Evolutionary conservation across 495 filamentous ascomycete genomes (phyloP).

Genomic region (Terfezia boudieri): DNA sequence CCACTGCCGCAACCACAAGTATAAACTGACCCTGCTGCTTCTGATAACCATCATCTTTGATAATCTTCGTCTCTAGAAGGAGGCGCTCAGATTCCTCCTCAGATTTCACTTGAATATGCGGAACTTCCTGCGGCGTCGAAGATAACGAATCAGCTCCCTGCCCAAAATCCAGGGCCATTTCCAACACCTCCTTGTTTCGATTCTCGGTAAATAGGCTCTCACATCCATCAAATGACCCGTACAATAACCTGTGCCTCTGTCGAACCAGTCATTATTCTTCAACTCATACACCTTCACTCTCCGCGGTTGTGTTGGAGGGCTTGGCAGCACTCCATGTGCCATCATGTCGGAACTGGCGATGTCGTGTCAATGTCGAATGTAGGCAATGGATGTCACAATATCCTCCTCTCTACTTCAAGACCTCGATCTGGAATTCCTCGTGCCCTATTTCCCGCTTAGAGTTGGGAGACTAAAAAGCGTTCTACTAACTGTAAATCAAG

Average conservation of each 20-base stretch:
- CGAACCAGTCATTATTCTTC: constrained; percentile 96
- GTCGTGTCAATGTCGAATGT: no score
- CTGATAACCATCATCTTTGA: constrained; percentile 89
- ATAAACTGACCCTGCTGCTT: constrained; percentile 71
- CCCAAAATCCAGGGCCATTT: not conserved
- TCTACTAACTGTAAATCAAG: no score
- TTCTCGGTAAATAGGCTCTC: constrained; percentile 21
- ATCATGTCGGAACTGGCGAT: not conserved
- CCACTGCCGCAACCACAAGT: not conserved
- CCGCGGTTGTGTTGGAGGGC: constrained; percentile 63
- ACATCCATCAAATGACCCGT: constrained; percentile 55
- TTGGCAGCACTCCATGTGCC: constrained; percentile 26
- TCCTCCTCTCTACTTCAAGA: no score
- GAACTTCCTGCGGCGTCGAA: constrained; percentile 38
- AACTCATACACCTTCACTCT: constrained; percentile 98
- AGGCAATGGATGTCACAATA: no score
- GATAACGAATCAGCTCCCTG: constrained; percentile 2
- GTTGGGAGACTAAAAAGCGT: no score
- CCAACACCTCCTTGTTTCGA: not conserved
- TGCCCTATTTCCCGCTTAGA: no score
- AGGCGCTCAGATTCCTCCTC: constrained; percentile 71
- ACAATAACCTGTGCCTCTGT: constrained; percentile 91
- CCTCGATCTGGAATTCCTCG: no score
- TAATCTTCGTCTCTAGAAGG: constrained; percentile 71
- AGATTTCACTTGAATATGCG: constrained; percentile 73